Evolutionary conservation across 2,329 filamentous ascomycete genomes (phyloP).

Genomic region (Venturia oleaginea): DNA sequence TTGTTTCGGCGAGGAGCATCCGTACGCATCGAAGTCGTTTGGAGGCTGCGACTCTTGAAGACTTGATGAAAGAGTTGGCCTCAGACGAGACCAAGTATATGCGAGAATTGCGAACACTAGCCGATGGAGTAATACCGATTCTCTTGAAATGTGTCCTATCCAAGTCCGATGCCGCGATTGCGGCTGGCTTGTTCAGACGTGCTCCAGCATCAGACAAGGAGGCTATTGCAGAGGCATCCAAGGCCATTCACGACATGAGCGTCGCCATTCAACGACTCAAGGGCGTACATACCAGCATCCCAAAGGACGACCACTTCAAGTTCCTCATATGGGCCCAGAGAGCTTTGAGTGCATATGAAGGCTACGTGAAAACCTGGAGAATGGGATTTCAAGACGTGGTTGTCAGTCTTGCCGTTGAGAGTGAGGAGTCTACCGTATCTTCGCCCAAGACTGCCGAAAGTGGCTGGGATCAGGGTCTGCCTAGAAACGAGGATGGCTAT

Average conservation of each 20-base stretch:
- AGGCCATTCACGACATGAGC: conserved; percentile 91
- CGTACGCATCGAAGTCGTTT: conserved; percentile 61
- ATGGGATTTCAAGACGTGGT: conserved; percentile 91
- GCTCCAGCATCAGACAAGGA: conserved; percentile 46
- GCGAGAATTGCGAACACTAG: conserved; percentile 82
- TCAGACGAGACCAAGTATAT: conserved; percentile 82
- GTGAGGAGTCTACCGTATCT: conserved; percentile 48
- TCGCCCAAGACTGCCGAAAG: conserved; percentile 26
- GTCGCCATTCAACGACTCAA: conserved; percentile 78
- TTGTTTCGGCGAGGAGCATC: conserved; percentile 69
- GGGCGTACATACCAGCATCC: conserved; percentile 69
- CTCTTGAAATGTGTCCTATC: conserved; percentile 76
- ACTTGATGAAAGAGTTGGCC: conserved; percentile 69
- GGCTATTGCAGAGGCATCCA: conserved; percentile 57
- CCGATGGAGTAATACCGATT: conserved; percentile 91
- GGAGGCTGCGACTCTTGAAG: conserved; percentile 59
- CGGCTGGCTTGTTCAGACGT: conserved; percentile 53
- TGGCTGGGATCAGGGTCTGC: conserved; percentile 45
- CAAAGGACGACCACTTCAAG: conserved; percentile 59
- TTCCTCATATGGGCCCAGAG: conserved; percentile 75
- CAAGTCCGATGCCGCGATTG: conserved; percentile 54
- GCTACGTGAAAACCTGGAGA: conserved; percentile 82
- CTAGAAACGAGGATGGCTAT: conserved; percentile 51
- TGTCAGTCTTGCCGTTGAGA: conserved; percentile 77
- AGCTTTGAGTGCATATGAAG: conserved; percentile 68